These are phyloP conservation scores for Rhinocladiella mackenziei DNA, from an alignment of 2,329 filamentous ascomycete genomes.

Conservation along the genomic window DNA sequence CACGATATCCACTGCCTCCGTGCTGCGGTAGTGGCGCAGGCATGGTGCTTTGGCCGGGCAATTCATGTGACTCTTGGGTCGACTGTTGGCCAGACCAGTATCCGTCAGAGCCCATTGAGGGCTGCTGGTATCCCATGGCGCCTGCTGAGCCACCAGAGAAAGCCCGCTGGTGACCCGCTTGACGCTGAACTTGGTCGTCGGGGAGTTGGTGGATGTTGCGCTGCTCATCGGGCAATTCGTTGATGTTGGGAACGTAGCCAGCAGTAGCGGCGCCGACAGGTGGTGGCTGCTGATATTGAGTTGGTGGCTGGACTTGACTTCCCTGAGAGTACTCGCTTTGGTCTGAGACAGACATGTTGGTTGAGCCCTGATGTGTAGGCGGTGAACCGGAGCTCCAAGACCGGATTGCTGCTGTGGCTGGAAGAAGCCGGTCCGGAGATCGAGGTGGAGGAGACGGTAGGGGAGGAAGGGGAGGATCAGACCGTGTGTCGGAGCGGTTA, in stretches of 20 bases:
- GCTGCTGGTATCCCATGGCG: too few species aligned
- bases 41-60: slow-evolving; percentile 10
- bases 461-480: slow-evolving; percentile 24
- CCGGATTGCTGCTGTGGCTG: slow-evolving; percentile 8
- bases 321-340: slow-evolving; percentile 22
- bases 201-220: slow-evolving; percentile 15
- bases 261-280: slow-evolving; percentile 1
- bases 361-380: slow-evolving; percentile 12
- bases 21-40: slow-evolving; percentile 4
- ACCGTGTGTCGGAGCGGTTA: slow-evolving; percentile 22
- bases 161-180: slow-evolving; percentile 5
- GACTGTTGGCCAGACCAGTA: slow-evolving; percentile 11
- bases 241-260: slow-evolving; percentile 6
- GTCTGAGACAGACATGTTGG: slow-evolving; percentile 22
- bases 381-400: slow-evolving; percentile 14
- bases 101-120: too few species aligned
- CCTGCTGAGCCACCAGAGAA: slow-evolving; percentile 6
- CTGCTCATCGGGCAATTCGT: slow-evolving; percentile 16
- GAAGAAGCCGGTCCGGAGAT: slow-evolving; percentile 22
- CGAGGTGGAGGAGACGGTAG: slow-evolving; percentile 20
- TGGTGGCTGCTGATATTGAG: slow-evolving; percentile 1
- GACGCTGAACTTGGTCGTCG: slow-evolving; percentile 5
- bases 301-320: neutral
- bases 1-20: slow-evolving; percentile 12
- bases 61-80: slow-evolving; percentile 18